Percentiles rank a stretch among this genome's conserved stretches.
Evolutionary conservation across 306 rosid genomes (phyloP).

Genomic region (Astragalus membranaceus): DNA sequence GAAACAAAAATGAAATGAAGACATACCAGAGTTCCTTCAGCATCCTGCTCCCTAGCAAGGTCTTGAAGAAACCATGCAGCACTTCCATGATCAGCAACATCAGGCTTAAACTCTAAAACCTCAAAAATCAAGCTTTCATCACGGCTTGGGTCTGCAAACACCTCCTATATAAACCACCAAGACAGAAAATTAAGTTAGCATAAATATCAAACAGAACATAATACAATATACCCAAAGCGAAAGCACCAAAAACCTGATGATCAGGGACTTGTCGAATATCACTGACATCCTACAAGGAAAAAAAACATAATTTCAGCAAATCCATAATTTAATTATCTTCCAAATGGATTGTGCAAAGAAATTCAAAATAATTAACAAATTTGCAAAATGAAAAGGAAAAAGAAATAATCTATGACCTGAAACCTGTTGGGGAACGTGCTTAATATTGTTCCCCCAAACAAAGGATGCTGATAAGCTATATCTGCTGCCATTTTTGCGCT

Average conservation of each 20-base stretch:
- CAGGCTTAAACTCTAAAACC: conserved; percentile 61
- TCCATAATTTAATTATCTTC: not conserved
- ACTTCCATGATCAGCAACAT: conserved; percentile 68
- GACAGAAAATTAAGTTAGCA: not conserved
- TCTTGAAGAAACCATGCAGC: conserved; percentile 92
- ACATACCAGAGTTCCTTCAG: conserved; percentile 68
- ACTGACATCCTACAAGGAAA: conserved; percentile 61
- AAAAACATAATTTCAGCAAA: conserved; percentile 1
- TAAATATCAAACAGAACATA: not conserved
- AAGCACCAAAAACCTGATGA: conserved; percentile 58
- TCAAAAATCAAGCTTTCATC: conserved; percentile 87
- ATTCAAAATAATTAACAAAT: not conserved
- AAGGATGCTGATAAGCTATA: conserved; percentile 31
- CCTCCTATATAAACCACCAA: conserved; percentile 45
- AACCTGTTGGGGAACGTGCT: conserved; percentile 62
- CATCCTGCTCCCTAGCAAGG: conserved; percentile 78
- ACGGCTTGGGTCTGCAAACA: conserved; percentile 60
- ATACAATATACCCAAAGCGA: not conserved
- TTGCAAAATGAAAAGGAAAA: not conserved
- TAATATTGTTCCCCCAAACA: conserved; percentile 65
- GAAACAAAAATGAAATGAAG: not conserved
- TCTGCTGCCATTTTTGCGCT: conserved; percentile 43
- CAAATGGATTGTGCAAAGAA: not conserved
- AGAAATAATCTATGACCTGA: conserved; percentile 40
- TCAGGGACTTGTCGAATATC: conserved; percentile 74